Evolutionary conservation across 2,329 filamentous ascomycete species (phyloP), one percentile per base, ranked within the genome.

Genomic region (Camillea tinctor): DNA sequence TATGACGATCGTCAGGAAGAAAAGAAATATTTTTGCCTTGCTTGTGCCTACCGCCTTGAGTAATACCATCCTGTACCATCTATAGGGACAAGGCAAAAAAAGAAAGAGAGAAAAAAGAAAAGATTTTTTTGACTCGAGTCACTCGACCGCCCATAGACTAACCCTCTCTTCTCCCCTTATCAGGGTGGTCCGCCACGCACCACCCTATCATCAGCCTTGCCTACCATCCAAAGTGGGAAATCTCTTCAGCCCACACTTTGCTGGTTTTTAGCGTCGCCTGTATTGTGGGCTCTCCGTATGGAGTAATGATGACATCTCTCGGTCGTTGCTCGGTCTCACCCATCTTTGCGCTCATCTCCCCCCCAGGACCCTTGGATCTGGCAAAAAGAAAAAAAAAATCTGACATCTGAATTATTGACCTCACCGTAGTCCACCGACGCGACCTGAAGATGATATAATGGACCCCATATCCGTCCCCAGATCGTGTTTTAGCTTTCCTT

Each of bases 261-360:
- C n/a, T 44, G 17, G 15, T n/a, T 7, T 6, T 13, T 40, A 20
- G 24, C 6, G 23, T 22, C 2, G 24, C 52, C 3, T n/a, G 17
- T 54, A 2, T 20, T 24, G 52, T 40, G 52, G 52, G 21, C 8
- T 44, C 17, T 30, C n/a, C 52, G 24, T 54, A 36, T 30, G 52
- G 52, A 21, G 52, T 26, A 36, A 59, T 59, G 52, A 59, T 55
- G 57, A 55, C 57, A 52, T 59, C 50, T 26, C 49, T 59, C 57
- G 57, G 57, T 55, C 57, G 9, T 59, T 59, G 52, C 57, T 59
- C 57, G 57, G 57, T 51, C 44, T 15, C 52, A 52, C 48, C 52
- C 52, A 59, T 17, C 54, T 20, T 52, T 48, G 48, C 36, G n/a
- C 40, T 23, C 20, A 44, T 36, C 44, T 48, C 23, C 13, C n/a